Evolutionary conservation across 305 asterid species (phyloP), one percentile per base, ranked within the genome.

Genomic region (Plantago lanceolata): DNA sequence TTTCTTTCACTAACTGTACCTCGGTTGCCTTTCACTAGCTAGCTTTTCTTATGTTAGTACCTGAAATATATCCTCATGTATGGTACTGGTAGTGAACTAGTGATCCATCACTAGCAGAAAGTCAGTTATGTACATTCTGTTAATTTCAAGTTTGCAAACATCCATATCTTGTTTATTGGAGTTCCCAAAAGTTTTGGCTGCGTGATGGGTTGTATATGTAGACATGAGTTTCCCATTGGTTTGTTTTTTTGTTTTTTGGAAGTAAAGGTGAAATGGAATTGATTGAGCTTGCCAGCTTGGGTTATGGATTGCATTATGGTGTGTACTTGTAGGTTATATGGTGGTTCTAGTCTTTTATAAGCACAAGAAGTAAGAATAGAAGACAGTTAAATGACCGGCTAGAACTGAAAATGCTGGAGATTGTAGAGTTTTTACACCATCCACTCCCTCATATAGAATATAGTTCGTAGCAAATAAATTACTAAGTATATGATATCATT

Each of bases 391-490:
- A 8, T 40, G 47, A 40, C 12, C 1, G 12, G 47, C 47, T 33
- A 40, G 16, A 13, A 2, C 47, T 2, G 12, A 40, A 40, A 40
- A 40, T 40, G 45, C 45, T 40, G 16, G 47, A 40, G 43, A 12
- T 40, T 40, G 12, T 3, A 40, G 12, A 40, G 47, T 40, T 40
- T 40, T 40, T 3, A 40, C 47, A 13, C 47, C 9, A 9, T 37
- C 40, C 19, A 29, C 12, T 65, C 61, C 24, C 57, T 14, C 45
- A 65, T 20, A 18, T 28, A 70, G 57, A 40, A 59, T 71, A 24
- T 47, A 24, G n/a, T n/a, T n/a, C n/a, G n/a, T 24, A 29, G 28
- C 67, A 35, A 43, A 59, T 78, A 75, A 64, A 50, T 62, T n/a
- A n/a, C n/a, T n/a, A n/a, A n/a, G n/a, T n/a, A n/a, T 44, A 31